These are phyloP conservation scores for Blastocystis sp. DNA, from an alignment of 352 stramenopile species.

Conservation along the genomic window DNA sequence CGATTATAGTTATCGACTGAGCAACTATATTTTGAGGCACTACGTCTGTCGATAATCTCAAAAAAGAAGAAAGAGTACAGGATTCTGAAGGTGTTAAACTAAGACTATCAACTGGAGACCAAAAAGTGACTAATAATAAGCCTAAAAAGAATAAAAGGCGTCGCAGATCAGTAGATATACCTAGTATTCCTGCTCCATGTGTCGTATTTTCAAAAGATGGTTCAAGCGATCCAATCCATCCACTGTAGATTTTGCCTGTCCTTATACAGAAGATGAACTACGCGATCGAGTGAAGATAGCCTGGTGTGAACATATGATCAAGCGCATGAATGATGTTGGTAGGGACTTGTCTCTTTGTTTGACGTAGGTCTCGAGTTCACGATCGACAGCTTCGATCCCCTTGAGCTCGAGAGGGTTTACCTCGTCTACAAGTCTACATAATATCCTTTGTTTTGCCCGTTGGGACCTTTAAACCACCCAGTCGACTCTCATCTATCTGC, in stretches of 20 bases:
- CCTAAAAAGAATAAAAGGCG: not conserved
- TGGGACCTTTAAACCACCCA: not conserved
- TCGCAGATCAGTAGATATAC: not conserved
- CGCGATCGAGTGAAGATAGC: not conserved
- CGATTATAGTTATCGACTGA: not conserved
- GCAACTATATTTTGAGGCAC: not conserved
- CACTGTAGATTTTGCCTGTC: not conserved
- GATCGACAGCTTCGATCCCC: not conserved
- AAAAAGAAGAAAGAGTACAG: not conserved
- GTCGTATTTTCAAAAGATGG: not conserved
- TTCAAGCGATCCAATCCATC: not conserved
- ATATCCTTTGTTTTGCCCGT: not conserved
- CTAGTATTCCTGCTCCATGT: not conserved
- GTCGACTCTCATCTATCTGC: constrained; percentile 39
- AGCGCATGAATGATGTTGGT: constrained; percentile 1
- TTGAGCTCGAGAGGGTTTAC: not conserved
- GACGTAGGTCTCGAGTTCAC: not conserved
- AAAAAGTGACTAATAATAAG: not conserved
- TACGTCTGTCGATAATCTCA: not conserved
- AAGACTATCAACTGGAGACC: not conserved
- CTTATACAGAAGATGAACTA: not conserved
- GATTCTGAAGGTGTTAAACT: not conserved
- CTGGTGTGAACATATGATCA: not conserved
- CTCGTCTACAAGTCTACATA: not conserved
- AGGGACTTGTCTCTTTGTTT: not conserved